Percentiles rank a stretch among this genome's conserved stretches.
These are phyloP conservation scores for Starmerella davenportii DNA, from an alignment of 805 yeast genomes.

Conservation along the genomic window DNA sequence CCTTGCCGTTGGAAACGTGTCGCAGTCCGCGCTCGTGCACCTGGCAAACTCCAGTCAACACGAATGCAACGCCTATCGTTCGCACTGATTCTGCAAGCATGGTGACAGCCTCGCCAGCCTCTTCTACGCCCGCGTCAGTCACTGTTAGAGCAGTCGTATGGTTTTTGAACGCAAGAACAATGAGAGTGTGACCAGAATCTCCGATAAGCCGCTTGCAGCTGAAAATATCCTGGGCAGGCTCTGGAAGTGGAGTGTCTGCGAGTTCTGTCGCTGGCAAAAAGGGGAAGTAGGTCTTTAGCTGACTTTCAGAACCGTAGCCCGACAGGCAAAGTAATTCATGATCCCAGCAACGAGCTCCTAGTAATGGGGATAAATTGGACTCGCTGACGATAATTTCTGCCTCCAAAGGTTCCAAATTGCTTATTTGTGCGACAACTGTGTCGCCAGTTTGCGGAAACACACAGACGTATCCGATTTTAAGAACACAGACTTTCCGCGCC, in stretches of 20 bases:
- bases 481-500: background rate
- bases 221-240: slow-evolving; percentile 42
- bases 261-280: slow-evolving; percentile 18
- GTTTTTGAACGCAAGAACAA: slow-evolving; percentile 46
- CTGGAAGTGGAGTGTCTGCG: slow-evolving; percentile 56
- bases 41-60: slow-evolving; percentile 57
- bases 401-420: slow-evolving; percentile 60
- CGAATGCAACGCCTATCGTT: slow-evolving; percentile 51
- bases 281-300: slow-evolving; percentile 25
- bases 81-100: slow-evolving; percentile 38
- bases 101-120: slow-evolving; percentile 38
- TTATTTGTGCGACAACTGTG: slow-evolving; percentile 37
- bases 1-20: slow-evolving; percentile 26
- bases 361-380: slow-evolving; percentile 3
- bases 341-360: slow-evolving; percentile 23
- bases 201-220: slow-evolving; percentile 34
- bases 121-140: slow-evolving; percentile 53
- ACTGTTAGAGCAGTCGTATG: slow-evolving; percentile 57
- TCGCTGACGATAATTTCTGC: slow-evolving; percentile 23
- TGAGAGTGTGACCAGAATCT: slow-evolving; percentile 39
- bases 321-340: slow-evolving; percentile 24
- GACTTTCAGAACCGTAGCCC: slow-evolving; percentile 40
- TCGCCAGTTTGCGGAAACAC: background rate
- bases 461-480: background rate
- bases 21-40: slow-evolving; percentile 53